Percentiles rank a stretch among this genome's conserved stretches.
phyloP scores from a whole-genome alignment of 192 early-diverging fungal species.

The Piromyces sp. region DNA sequence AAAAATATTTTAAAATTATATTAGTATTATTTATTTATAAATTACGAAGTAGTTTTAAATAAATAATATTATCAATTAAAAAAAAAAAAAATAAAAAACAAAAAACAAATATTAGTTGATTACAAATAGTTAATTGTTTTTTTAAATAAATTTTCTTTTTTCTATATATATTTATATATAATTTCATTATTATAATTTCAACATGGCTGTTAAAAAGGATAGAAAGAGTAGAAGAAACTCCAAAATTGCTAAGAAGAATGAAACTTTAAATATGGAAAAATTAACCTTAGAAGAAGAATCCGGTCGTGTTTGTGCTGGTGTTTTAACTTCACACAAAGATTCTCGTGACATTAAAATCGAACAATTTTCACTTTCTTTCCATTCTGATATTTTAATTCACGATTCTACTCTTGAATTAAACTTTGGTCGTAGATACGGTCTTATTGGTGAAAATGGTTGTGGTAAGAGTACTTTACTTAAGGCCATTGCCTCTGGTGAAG shows the following conservation, averaged over 20 bases:
- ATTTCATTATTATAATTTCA: neutral
- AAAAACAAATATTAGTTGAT: no score
- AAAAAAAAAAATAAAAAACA: no score
- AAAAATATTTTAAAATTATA: neutral
- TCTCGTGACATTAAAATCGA: constrained; percentile 96
- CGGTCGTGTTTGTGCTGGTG: constrained; percentile 68
- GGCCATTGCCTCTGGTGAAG: constrained; percentile 64
- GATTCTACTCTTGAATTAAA: constrained; percentile 94
- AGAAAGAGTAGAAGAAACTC: neutral
- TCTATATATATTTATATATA: no score
- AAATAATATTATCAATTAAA: no score
- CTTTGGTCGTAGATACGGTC: constrained; percentile 92
- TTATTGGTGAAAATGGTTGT: constrained; percentile 58
- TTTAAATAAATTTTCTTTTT: neutral
- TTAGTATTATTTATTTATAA: no score
- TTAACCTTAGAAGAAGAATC: neutral
- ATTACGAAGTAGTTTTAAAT: no score
- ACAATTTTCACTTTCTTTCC: constrained; percentile 79
- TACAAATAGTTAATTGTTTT: no score
- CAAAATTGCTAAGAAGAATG: neutral
- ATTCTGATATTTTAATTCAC: constrained; percentile 82
- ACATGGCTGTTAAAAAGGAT: neutral
- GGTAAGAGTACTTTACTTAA: constrained; percentile 77
- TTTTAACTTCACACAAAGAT: constrained; percentile 70
- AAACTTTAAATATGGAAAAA: neutral